Evolutionary conservation across 2,329 filamentous ascomycete genomes (phyloP), one percentile per base, ranked within the genome.

Genomic region (Colletotrichum tamarilloi): DNA sequence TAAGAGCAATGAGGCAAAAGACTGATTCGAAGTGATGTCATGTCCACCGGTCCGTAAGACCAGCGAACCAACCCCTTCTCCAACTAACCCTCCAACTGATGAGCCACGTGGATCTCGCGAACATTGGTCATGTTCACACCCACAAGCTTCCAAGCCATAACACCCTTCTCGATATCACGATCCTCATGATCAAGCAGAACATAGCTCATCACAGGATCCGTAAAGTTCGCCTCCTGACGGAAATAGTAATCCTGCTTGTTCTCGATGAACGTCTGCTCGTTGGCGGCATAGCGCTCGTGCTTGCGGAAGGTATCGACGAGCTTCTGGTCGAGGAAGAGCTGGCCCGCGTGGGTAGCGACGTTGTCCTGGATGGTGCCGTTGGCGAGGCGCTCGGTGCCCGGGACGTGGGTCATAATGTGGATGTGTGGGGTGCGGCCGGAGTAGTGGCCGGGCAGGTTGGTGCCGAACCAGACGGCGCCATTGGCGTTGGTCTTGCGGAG

Each of bases 191-290:
- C 89, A 2, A 92, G 84, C 19, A 87, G 82, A 11, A 88, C 84
- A 75, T 90, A 90, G 77, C 91, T 85, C 71, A 90, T 81, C 77
- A 91, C 85, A 0, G 90, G 90, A 76, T 91, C 88, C 72, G 87
- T 88, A 58, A 85, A 85, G 28, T 78, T 72, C 26, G 86, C 85
- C 77, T 88, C 85, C 76, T 84, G 58, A 49, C 90, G 84, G 7
- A 86, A 88, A 55, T 90, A 81, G 1, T 84, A 82, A 62, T 92
- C 91, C 0, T 88, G 82, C 2, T 80, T 81, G 77, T 92, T 92
- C 49, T 78, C 81, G 2, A 86, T 90, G 38, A 87, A 72, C 0
- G 79, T 74, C 76, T 87, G 84, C 0, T 80, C 84, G 79, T 89
- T 89, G 66, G 77, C 78, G 38, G 75, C 78, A 78, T 89, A 89